Base-by-base conservation (phyloP, 306 rosid species). In the Pyrus betulifolia region DNA sequence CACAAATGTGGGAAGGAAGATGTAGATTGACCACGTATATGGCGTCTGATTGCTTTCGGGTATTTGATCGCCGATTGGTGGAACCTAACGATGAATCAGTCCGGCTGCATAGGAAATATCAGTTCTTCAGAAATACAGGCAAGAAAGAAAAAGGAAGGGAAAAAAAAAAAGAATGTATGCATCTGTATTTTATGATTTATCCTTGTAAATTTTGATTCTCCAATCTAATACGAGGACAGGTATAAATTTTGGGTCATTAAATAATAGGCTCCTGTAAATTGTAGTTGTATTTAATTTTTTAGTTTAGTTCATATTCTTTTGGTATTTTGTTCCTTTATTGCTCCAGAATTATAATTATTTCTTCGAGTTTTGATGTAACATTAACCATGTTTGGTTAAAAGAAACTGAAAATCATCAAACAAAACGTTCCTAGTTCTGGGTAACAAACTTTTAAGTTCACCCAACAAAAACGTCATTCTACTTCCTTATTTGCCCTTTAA, bases 171-270 rank as follows among this genome's bases (percentile, higher is more conserved):
- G 76, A 72, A 64, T 46, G 14, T 46, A 49, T 49, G 55, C 5
- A 5, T 49, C 55, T 35, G 27, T 35, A 61, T 52, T 35, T 0
- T 35, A 35, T 35, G 40, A 35, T 59, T 19, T 73, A 81, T 79
- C 79, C 79, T 79, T 80, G 74, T 89, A 84, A 83, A 84, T 88
- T 89, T 91, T 91, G 83, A 44, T 79, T 67, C 31, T 27, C 35
- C 35, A 61, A 45, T 22, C 60, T 78, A 46, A 11, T 38, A 2
- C 4, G 12, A 30, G 27, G n/a, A 23, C 25, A 44, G 42, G 23
- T 35, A n/a, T 38, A 33, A 6, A 22, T 67, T 58, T 67, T 45
- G 64, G 70, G 70, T 31, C 9, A 51, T 79, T 25, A 49, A 58
- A 57, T 57, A 3, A 31, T 45, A 1, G 65, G 28, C 33, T 21